Evolutionary conservation across 345 rosid species (phyloP).

Genomic region (Ceriops tagal): DNA sequence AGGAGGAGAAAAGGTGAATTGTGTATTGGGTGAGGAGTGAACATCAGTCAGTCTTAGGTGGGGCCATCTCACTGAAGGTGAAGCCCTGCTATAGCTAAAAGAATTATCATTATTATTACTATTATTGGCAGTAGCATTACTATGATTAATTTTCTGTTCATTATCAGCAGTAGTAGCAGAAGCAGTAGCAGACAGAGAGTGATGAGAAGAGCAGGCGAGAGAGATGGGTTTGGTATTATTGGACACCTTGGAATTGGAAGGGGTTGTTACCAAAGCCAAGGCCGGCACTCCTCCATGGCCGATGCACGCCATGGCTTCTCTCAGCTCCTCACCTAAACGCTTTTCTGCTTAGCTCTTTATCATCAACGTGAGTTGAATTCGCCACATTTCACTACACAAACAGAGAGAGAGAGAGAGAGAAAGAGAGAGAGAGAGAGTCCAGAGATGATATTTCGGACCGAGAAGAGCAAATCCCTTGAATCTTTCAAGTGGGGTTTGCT

Average conservation of each 20-base stretch:
- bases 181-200: constrained; percentile 2
- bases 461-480: too few species aligned
- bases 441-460: too few species aligned
- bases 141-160: constrained; percentile 25
- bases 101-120: constrained; percentile 16
- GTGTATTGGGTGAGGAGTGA: constrained; percentile 37
- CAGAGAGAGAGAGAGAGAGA: too few species aligned
- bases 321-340: too few species aligned
- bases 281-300: constrained; percentile 12
- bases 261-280: constrained; percentile 13
- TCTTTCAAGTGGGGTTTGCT: too few species aligned
- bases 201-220: constrained; percentile 20
- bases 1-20: constrained; percentile 30
- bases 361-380: too few species aligned
- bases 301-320: constrained; percentile 24
- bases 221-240: constrained; percentile 17
- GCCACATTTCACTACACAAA: too few species aligned
- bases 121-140: constrained; percentile 14
- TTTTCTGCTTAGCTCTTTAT: too few species aligned
- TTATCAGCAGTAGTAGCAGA: constrained; percentile 1
- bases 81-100: constrained; percentile 81
- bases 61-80: constrained; percentile 91
- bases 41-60: constrained; percentile 55
- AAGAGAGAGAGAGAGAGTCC: too few species aligned
- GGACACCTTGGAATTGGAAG: constrained; percentile 23